Base-by-base conservation (phyloP, 176 grass and related monocot genomes). In the Rhipidocladum racemiflorum region DNA sequence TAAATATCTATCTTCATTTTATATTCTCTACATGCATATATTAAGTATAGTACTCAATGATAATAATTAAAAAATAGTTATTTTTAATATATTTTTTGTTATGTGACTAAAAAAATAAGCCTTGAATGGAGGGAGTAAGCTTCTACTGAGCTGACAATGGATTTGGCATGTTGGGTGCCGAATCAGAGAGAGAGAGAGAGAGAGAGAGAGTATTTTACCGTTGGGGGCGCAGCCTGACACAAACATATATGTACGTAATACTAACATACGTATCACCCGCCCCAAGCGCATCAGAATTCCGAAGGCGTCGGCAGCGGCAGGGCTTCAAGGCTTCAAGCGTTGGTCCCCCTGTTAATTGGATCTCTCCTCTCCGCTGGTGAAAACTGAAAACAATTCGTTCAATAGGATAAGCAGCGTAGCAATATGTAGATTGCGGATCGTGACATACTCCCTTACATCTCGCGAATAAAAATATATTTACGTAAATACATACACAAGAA, bases 161-260 rank as follows among this genome's bases (percentile, higher is more conserved):
- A 18, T 68, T 18, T 18, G 71, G 14, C 32, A 64, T 23, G 55
- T 14, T 40, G 6, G 29, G 24, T 34, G 65, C 40, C 7, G 39
- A 34, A 21, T 39, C 27, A 1, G 77, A 75, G 50, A 14, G 28
- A 8, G 20, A 43, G 55, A 65, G 6, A 1, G 36, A n/a, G 35
- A 3, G 35, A 36, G 35, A 36, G 3, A 40, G 39, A 39, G 59
- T 78, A 83, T 36, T 73, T 88, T 66, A 83, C 86, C 46, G 74
- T 83, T 83, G 61, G 11, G 11, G 20, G 38, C 43, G 73, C 43
- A 14, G 66, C 12, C 65, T 56, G 34, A 65, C 79, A 67, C 46
- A n/a, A 7, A 20, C 10, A 20, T 8, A 20, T 8, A 20, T 63
- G 32, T 34, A 34, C 32, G 5, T 18, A 50, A 7, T 25, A 32